Evolutionary conservation across 805 yeast genomes (phyloP).

Genomic region (Starmerella kuoi): DNA sequence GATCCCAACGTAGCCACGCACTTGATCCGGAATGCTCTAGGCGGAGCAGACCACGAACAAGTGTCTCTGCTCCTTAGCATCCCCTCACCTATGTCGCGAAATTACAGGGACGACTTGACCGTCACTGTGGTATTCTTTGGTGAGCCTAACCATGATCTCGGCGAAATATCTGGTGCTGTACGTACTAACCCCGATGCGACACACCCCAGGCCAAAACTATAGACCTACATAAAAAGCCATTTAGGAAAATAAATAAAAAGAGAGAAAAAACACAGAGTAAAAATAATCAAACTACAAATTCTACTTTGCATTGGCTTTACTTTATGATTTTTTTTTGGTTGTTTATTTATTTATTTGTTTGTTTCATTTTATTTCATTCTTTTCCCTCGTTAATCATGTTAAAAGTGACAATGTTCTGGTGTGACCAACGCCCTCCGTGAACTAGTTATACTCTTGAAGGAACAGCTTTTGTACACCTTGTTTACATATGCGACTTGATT

Average conservation of each 20-base stretch:
- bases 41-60: slow-evolving; percentile 77
- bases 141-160: slow-evolving; percentile 24
- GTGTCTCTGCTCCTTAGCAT: slow-evolving; percentile 79
- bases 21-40: slow-evolving; percentile 83
- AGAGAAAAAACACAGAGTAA: neutral
- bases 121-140: slow-evolving; percentile 94
- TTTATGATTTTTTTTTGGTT: no score
- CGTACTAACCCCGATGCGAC: slow-evolving; percentile 27
- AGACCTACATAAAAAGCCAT: neutral
- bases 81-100: slow-evolving; percentile 81
- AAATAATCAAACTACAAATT: no score
- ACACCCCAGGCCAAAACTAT: slow-evolving; percentile 17
- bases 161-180: slow-evolving; percentile 21
- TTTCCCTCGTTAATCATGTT: no score
- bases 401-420: no score
- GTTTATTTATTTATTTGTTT: no score
- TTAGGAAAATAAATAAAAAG: neutral
- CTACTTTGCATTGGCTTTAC: no score
- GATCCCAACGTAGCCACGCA: slow-evolving; percentile 90
- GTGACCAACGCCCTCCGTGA: no score
- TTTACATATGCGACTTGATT: slow-evolving; percentile 12
- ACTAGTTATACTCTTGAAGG: no score
- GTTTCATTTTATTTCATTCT: no score
- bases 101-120: slow-evolving; percentile 90
- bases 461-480: neutral